Percentiles rank a stretch among this genome's conserved stretches.
Evolutionary conservation across 2,329 filamentous ascomycete genomes (phyloP).

Genomic region (Mollisiaceae sp.): DNA sequence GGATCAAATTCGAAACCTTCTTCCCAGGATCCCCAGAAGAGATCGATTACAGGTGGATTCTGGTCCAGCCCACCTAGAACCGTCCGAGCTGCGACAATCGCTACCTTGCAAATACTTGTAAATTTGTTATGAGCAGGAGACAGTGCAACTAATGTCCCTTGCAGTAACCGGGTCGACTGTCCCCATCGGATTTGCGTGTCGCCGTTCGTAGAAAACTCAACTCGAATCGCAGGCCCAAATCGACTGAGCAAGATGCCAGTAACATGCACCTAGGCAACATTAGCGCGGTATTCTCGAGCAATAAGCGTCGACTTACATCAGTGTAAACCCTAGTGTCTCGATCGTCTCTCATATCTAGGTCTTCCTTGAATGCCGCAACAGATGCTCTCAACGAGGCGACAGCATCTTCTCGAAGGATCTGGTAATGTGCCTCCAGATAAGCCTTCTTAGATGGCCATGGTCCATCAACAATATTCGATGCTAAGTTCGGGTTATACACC

Average conservation of each 20-base stretch:
- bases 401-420: slow-evolving; percentile 76
- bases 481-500: slow-evolving; percentile 42
- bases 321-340: slow-evolving; percentile 69
- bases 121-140: slow-evolving; percentile 65
- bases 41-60: slow-evolving; percentile 73
- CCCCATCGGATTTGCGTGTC: slow-evolving; percentile 70
- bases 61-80: slow-evolving; percentile 63
- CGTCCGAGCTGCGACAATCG: slow-evolving; percentile 72
- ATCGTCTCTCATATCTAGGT: slow-evolving; percentile 63
- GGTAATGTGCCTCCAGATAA: slow-evolving; percentile 77
- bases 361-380: slow-evolving; percentile 58
- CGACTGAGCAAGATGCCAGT: slow-evolving; percentile 67
- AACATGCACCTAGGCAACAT: slow-evolving; percentile 62
- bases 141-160: slow-evolving; percentile 59
- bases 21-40: slow-evolving; percentile 68
- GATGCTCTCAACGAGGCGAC: slow-evolving; percentile 72
- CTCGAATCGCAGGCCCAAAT: slow-evolving; percentile 66
- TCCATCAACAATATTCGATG: slow-evolving; percentile 58
- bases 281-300: not conserved
- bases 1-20: slow-evolving; percentile 75
- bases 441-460: slow-evolving; percentile 64
- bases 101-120: slow-evolving; percentile 67
- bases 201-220: slow-evolving; percentile 73
- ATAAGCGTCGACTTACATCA: slow-evolving; percentile 53
- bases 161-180: slow-evolving; percentile 56